These are phyloP conservation scores for Pueraria montana DNA, from an alignment of 306 rosid species.

Conservation along the genomic window DNA sequence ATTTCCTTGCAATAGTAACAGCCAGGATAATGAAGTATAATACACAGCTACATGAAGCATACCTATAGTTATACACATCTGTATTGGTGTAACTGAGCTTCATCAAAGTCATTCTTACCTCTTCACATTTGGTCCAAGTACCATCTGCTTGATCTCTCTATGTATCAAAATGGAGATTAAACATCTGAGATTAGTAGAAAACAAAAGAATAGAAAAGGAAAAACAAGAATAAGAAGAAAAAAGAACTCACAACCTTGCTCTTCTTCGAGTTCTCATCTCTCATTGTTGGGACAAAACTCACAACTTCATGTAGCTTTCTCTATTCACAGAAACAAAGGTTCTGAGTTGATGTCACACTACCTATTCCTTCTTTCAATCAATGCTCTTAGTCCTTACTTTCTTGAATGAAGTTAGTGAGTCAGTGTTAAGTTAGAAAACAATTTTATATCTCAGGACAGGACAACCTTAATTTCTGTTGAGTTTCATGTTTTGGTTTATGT, in stretches of 20 bases:
- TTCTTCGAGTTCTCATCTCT: constrained; percentile 90
- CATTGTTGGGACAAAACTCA: constrained; percentile 70
- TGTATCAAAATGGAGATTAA: constrained; percentile 40
- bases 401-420: constrained; percentile 22
- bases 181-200: constrained; percentile 34
- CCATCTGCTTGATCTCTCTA: constrained; percentile 79
- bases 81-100: constrained; percentile 81
- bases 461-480: constrained; percentile 29
- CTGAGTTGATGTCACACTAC: neutral
- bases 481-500: constrained; percentile 35
- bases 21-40: constrained; percentile 15
- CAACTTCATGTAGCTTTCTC: constrained; percentile 70
- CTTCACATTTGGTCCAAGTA: constrained; percentile 64
- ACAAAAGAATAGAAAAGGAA: neutral
- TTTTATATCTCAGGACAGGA: neutral
- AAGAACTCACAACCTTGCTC: constrained; percentile 82
- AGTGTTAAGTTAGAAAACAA: constrained; percentile 7
- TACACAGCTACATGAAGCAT: constrained; percentile 40
- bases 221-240: neutral
- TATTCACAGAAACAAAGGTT: constrained; percentile 46
- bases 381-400: neutral
- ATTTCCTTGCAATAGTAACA: constrained; percentile 21
- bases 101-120: constrained; percentile 75
- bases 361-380: constrained; percentile 30
- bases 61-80: constrained; percentile 88